Percentiles rank a stretch among this genome's conserved stretches.
phyloP scores from a whole-genome alignment of 805 yeast genomes.

The Ogataea dorogensis region DNA sequence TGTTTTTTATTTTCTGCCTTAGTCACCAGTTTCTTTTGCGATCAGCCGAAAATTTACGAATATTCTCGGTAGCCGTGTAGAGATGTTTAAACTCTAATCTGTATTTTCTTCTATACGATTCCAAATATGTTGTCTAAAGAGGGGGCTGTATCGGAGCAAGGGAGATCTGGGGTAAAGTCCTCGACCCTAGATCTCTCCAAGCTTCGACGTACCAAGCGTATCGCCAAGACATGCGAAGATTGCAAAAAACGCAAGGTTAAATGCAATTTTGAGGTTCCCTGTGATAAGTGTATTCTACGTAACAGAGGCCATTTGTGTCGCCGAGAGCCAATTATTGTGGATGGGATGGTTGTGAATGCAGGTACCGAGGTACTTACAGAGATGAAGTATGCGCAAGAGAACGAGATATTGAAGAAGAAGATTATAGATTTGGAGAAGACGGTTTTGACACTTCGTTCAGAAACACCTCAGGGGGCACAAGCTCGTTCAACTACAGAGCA shows the following conservation, averaged over 20 bases:
- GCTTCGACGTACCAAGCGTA: slow-evolving; percentile 32
- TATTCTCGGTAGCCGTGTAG: slow-evolving; percentile 2
- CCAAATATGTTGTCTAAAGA: slow-evolving; percentile 1
- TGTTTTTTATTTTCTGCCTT: not conserved
- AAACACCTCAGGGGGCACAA: slow-evolving; percentile 1
- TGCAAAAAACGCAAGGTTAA: slow-evolving; percentile 48
- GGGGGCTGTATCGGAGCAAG: slow-evolving; percentile 4
- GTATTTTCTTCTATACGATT: not conserved
- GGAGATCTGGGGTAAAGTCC: slow-evolving; percentile 1
- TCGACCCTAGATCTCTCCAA: slow-evolving; percentile 15
- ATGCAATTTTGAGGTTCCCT: slow-evolving; percentile 48
- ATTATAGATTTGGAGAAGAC: slow-evolving; percentile 29
- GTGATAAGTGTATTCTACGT: slow-evolving; percentile 41
- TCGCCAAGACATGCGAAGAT: slow-evolving; percentile 43
- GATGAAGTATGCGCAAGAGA: slow-evolving; percentile 27
- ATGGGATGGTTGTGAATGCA: slow-evolving; percentile 31
- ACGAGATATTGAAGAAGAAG: slow-evolving; percentile 29
- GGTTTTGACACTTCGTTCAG: slow-evolving; percentile 11
- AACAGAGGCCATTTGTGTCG: slow-evolving; percentile 33
- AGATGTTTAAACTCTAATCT: slow-evolving; percentile 5
- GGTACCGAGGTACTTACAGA: slow-evolving; percentile 22
- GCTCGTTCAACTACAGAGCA: not conserved
- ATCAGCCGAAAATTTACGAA: slow-evolving; percentile 8
- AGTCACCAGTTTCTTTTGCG: slow-evolving; percentile 5
- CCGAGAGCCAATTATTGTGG: slow-evolving; percentile 35